Evolutionary conservation across 2,329 filamentous ascomycete genomes (phyloP), one percentile per base, ranked within the genome.

Genomic region (Talaromyces verruculosus): DNA sequence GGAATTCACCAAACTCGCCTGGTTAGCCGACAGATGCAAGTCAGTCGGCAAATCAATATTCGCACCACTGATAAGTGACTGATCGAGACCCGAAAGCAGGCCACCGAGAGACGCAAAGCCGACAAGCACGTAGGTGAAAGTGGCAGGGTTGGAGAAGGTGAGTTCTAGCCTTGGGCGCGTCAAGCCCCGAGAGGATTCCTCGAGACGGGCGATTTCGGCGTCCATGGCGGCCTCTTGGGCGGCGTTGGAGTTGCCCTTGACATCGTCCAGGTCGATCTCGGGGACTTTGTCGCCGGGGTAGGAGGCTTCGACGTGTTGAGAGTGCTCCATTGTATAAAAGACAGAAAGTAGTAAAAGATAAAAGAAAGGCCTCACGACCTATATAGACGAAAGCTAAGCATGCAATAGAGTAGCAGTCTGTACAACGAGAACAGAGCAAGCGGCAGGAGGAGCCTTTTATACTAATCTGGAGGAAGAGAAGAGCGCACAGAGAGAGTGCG

Each of bases 31-130:
- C 37, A 91, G 81, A 28, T 79, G 72, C 0, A 91, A 79, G 53
- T 87, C 87, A 0, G 74, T 69, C 2, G 89, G 89, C 53, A 91
- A 80, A 73, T 85, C 89, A 3, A 91, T 80, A 71, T 77, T 78
- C 63, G 89, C 89, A 62, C 89, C 89, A 13, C 85, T 88, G 71
- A 92, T 92, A 65, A 91, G 80, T 55, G 87, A 89, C 77, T 92
- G 89, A 72, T 92, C 89, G 22, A 92, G 82, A 67, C 89, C 89
- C 1, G 88, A 90, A 0, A 91, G 84, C 25, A 92, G 79, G 73
- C 89, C 89, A 60, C 89, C 89, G 87, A 91, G 90, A 17, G 87
- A 89, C n/a, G 89, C 89, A 70, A 91, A 91, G 0, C 83, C 86
- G 53, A 90, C 88, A 15, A 91, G 82, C 17, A 89, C 77, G 80